These are phyloP conservation scores for Chaetoscypha palmicola DNA, from an alignment of 2,329 filamentous ascomycete species.

Conservation along the genomic window DNA sequence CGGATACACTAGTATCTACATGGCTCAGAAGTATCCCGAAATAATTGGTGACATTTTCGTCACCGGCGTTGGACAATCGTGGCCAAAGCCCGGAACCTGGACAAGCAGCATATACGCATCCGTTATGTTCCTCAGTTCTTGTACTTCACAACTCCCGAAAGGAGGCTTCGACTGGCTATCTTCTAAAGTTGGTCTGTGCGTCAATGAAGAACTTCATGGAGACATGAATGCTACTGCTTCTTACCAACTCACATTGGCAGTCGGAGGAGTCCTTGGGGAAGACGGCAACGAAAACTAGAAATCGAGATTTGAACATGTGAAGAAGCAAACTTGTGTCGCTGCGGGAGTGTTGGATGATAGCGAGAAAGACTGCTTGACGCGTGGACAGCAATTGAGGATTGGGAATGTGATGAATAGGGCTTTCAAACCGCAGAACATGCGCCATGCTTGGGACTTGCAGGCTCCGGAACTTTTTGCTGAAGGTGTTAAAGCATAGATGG, in stretches of 20 bases:
- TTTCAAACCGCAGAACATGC: neutral
- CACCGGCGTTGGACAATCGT: neutral
- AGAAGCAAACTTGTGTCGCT: neutral
- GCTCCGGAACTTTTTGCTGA: neutral
- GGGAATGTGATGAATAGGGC: neutral
- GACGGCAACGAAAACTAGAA: conserved; percentile 1
- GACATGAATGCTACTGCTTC: neutral
- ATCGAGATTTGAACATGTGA: neutral
- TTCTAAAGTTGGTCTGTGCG: neutral
- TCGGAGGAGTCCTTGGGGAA: neutral
- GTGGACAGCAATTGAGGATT: neutral
- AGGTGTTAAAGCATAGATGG: neutral
- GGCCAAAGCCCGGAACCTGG: conserved; percentile 1
- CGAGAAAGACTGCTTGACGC: neutral
- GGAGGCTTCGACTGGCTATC: neutral
- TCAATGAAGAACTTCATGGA: neutral
- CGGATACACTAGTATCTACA: neutral
- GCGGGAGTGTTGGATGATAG: neutral
- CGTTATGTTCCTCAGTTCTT: neutral
- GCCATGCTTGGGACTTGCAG: conserved; percentile 1
- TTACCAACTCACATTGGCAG: neutral
- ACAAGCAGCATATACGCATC: neutral
- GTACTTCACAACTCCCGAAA: neutral
- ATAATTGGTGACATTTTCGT: neutral
- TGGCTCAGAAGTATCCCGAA: neutral